A percentile compares a stretch with the other conserved stretches of the same genome.
Evolutionary conservation across 148 eudicot genomes (phyloP).

Genomic region (Bassia scoparia): DNA sequence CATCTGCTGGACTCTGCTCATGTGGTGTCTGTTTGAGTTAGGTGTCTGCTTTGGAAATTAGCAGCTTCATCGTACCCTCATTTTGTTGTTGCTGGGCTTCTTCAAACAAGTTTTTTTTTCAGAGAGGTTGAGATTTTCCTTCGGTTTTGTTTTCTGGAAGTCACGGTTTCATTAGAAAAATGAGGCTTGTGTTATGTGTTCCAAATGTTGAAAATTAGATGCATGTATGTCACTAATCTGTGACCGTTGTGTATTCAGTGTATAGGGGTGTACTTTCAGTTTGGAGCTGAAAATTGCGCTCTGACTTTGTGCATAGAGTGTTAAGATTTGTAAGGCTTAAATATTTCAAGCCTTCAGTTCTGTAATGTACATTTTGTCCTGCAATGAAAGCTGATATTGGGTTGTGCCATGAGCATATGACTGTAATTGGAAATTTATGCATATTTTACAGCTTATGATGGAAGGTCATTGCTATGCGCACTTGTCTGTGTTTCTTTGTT

Average conservation of each 20-base stretch:
- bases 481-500: too few species aligned
- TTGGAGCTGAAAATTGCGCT: slow-evolving; percentile 1
- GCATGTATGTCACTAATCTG: slow-evolving; percentile 2
- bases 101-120: not conserved
- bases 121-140: slow-evolving; percentile 6
- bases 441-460: too few species aligned
- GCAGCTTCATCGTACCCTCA: not conserved
- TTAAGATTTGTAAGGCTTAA: slow-evolving; percentile 6
- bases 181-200: not conserved
- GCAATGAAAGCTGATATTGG: slow-evolving; percentile 2
- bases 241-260: slow-evolving; percentile 5
- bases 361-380: slow-evolving; percentile 14
- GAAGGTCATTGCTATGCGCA: too few species aligned
- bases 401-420: not conserved
- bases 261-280: slow-evolving; percentile 11
- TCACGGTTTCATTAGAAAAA: slow-evolving; percentile 5
- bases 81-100: slow-evolving; percentile 3
- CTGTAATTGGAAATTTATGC: not conserved
- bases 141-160: not conserved
- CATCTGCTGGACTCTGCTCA: not conserved
- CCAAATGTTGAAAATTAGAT: slow-evolving; percentile 9
- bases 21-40: not conserved
- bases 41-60: not conserved
- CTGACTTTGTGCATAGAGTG: not conserved
- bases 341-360: not conserved